Base-by-base conservation (phyloP, 2,329 filamentous ascomycete species). In the Allantophomopsis lycopodina region DNA sequence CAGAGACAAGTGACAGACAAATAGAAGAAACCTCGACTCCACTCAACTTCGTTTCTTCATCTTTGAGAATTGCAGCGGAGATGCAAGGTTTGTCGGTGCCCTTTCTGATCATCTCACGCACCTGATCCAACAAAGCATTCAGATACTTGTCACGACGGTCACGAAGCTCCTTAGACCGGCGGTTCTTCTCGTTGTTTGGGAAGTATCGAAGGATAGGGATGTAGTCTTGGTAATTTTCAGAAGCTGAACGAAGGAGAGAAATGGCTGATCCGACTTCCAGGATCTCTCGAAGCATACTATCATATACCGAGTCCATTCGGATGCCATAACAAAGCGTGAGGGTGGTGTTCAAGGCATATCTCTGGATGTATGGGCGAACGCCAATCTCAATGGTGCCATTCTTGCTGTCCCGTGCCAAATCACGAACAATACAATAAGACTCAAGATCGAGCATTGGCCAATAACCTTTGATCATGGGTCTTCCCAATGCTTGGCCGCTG, bases 61-160 rank as follows among this genome's bases (percentile, higher is more conserved):
- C 68, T 45, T 71, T 72, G 8, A 72, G 53, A 23, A 72, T 70
- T 1, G 67, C 67, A 0, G 66, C 66, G 1, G 62, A 64, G 44
- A 73, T 71, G 44, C 69, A 72, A 1, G 68, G 67, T 48, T 69
- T 70, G 42, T 71, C 68, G 0, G 61, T 68, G 6, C 67, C 67
- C 5, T 62, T 56, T 36, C 60, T 55, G 42, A 71, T 69, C 66
- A 69, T 70, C 12, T 58, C 62, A 11, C 65, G 57, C 5, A 72
- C 65, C 43, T 68, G 66, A 40, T 67, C 58, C 5, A 71, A 54
- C 1, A 73, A 59, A 5, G 60, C 52, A 40, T 69, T 62, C 14
- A 72, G 52, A 40, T 71, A 72, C 4, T 57, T 59, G 40, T 72
- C 68, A 8, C 69, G 56, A 3, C 68, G 50, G 32, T 60, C 59